phyloP scores from a whole-genome alignment of 495 filamentous ascomycete genomes.

The Filosporella fistucella region DNA sequence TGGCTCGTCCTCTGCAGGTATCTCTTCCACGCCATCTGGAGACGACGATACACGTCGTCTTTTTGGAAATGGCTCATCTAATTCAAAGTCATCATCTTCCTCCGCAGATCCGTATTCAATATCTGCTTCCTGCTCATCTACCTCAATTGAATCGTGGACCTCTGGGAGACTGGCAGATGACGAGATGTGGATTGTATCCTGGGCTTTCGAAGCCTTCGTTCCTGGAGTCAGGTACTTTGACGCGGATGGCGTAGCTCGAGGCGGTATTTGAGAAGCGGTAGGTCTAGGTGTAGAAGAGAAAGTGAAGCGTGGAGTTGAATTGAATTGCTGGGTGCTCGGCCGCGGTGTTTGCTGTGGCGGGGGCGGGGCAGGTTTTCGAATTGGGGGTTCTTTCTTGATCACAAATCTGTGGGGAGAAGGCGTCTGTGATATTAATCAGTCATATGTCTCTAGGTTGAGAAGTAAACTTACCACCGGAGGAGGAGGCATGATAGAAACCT shows the following conservation, averaged over 20 bases:
- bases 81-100: conserved; percentile 17
- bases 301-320: conserved; percentile 24
- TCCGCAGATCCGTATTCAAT: conserved; percentile 8
- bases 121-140: conserved; percentile 8
- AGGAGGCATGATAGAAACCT: conserved; percentile 6
- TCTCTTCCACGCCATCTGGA: not conserved
- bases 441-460: not conserved
- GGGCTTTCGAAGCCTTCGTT: not conserved
- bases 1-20: not conserved
- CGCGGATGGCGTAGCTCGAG: conserved; percentile 13
- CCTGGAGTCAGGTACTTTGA: conserved; percentile 19
- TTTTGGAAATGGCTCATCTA: conserved; percentile 17
- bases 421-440: conserved; percentile 15
- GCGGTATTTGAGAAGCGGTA: conserved; percentile 7
- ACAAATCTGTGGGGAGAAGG: conserved; percentile 26
- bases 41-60: conserved; percentile 18
- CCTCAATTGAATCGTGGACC: conserved; percentile 18
- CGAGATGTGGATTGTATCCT: conserved; percentile 17
- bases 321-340: conserved; percentile 22
- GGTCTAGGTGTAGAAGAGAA: conserved; percentile 20
- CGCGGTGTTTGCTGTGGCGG: conserved; percentile 6
- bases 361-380: conserved; percentile 8
- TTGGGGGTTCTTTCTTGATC: conserved; percentile 18
- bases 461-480: conserved; percentile 18
- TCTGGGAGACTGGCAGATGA: conserved; percentile 2